Percentiles rank a stretch among this genome's conserved stretches.
These are phyloP conservation scores for Fusarium irregulare DNA, from an alignment of 2,329 filamentous ascomycete genomes.

Conservation along the genomic window DNA sequence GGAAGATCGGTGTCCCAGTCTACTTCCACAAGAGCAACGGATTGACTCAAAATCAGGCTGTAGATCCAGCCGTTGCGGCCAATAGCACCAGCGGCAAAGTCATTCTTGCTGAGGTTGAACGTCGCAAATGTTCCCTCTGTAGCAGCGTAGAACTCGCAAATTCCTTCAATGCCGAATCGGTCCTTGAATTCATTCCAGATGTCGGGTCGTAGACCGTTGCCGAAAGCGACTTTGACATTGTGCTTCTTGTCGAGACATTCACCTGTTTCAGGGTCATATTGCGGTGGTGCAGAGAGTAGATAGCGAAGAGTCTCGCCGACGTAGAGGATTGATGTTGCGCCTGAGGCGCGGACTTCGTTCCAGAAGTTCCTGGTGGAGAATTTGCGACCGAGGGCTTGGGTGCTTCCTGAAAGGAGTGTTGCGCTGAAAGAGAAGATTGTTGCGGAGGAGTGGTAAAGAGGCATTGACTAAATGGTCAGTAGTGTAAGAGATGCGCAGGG, in stretches of 20 bases:
- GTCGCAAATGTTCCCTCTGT: conserved; percentile 77
- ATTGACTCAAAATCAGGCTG: conserved; percentile 62
- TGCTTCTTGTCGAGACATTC: conserved; percentile 78
- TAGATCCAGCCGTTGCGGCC: conserved; percentile 76
- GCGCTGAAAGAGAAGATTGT: conserved; percentile 74
- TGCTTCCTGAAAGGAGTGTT: conserved; percentile 69
- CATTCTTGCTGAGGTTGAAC: conserved; percentile 80
- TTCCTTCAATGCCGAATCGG: conserved; percentile 78
- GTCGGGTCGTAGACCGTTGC: conserved; percentile 87
- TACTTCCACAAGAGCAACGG: conserved; percentile 71
- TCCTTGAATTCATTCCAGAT: conserved; percentile 87
- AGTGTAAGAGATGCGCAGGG: neutral
- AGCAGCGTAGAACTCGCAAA: conserved; percentile 84
- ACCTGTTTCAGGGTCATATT: conserved; percentile 71
- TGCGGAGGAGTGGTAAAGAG: conserved; percentile 87
- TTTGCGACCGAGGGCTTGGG: conserved; percentile 78
- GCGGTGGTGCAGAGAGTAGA: conserved; percentile 74
- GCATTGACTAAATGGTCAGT: conserved; percentile 73
- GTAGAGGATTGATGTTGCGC: conserved; percentile 84
- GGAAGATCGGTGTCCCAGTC: conserved; percentile 78
- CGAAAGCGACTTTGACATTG: conserved; percentile 78
- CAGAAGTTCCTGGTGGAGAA: conserved; percentile 85
- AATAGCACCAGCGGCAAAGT: conserved; percentile 80
- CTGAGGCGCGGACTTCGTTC: conserved; percentile 75
- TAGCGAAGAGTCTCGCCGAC: conserved; percentile 91